Base-by-base conservation (phyloP, 306 rosid species). In the Vigna reflexopilosa region DNA sequence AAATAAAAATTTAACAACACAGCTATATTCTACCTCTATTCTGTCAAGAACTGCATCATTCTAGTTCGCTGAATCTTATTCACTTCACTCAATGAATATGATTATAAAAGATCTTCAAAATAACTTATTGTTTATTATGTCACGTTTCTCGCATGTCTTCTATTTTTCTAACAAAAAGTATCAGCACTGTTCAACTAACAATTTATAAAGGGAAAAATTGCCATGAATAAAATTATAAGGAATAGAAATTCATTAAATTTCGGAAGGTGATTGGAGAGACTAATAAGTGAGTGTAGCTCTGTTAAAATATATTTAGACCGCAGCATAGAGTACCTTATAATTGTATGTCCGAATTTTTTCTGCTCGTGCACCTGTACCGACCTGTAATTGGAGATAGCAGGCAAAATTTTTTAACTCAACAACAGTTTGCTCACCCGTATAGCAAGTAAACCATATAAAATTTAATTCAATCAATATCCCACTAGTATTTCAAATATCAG, bases 301-400 rank as follows among this genome's bases (percentile, higher is more conserved):
- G 63, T 65, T 26, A 15, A 62, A 82, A 72, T 76, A 77, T 12
- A 76, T 59, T 36, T 5, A 56, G 67, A 68, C 64, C 9, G 82
- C 67, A 48, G 72, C n/a, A 66, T 17, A 30, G 62, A 81, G 50
- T 88, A 95, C 99, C 98, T 95, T 93, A 83, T 61, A 95, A 75
- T 95, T 95, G 79, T 93, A 95, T 2, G 99, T 93, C 72, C 98
- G 87, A 32, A 95, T 95, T 86, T 95, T 95, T 86, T 95, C 99
- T 42, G 99, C 84, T 64, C 98, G 98, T 17, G 97, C 91, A 71
- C 99, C 99, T 10, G 99, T 93, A 50, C 99, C 99, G 42, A 95
- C 96, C 99, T 95, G 91, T 78, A 86, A 65, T 58, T 51, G 38
- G 56, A 67, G 57, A 82, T 50, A 76, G 82, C 6, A 40, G 16